phyloP scores from a whole-genome alignment of 768 basidiomycete species.

The Clitopilus passeckerianus region DNA sequence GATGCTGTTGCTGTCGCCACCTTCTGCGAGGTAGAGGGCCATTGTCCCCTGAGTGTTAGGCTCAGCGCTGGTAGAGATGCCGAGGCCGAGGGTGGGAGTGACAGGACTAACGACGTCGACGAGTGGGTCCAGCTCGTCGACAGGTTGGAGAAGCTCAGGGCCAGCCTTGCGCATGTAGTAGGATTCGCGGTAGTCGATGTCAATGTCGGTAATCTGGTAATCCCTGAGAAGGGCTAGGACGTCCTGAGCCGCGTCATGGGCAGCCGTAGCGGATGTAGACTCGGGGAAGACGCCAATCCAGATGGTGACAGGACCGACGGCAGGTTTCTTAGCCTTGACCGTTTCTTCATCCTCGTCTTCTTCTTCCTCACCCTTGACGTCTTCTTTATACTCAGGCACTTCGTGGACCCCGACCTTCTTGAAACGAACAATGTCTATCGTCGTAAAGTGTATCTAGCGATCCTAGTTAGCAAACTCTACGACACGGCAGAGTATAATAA shows the following conservation, averaged over 20 bases:
- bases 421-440: conserved; percentile 28
- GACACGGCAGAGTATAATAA: not conserved
- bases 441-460: conserved; percentile 24
- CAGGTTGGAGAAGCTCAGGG: too few relatives aligned
- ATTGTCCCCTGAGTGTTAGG: too few relatives aligned
- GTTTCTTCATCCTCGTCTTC: conserved; percentile 6
- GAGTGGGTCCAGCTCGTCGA: too few relatives aligned
- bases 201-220: conserved; percentile 23
- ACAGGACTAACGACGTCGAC: too few relatives aligned
- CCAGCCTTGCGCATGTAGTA: conserved; percentile 1
- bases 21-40: too few relatives aligned
- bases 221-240: conserved; percentile 25
- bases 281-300: conserved; percentile 26
- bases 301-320: conserved; percentile 25
- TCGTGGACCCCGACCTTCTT: conserved; percentile 16
- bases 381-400: conserved; percentile 9
- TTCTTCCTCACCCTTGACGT: conserved; percentile 12
- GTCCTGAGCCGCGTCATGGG: conserved; percentile 22
- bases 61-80: too few relatives aligned
- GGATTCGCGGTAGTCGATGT: conserved; percentile 28
- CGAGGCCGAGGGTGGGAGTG: too few relatives aligned
- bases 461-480: too few relatives aligned
- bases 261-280: conserved; percentile 20
- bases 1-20: too few relatives aligned
- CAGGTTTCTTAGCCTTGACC: conserved; percentile 10